Percentiles rank a stretch among this genome's conserved stretches.
Evolutionary conservation across 2,329 filamentous ascomycete genomes (phyloP).

Genomic region (Aspergillus sp.): DNA sequence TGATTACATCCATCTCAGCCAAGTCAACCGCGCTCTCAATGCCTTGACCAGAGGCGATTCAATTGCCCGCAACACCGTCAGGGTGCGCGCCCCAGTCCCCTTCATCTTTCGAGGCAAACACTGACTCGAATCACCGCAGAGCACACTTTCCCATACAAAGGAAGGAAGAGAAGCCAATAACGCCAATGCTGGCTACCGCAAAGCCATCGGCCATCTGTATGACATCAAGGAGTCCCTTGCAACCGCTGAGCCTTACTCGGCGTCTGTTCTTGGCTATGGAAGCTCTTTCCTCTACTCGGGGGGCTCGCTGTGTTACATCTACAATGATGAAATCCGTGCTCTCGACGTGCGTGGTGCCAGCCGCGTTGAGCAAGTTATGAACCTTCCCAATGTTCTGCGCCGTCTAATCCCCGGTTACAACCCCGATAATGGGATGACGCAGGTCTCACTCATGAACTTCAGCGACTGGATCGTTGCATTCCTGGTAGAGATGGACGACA

Average conservation of each 20-base stretch:
- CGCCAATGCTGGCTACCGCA: slow-evolving; percentile 47
- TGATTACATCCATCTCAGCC: slow-evolving; percentile 58
- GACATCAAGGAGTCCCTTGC: slow-evolving; percentile 62
- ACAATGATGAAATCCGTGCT: slow-evolving; percentile 55
- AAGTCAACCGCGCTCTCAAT: slow-evolving; percentile 53
- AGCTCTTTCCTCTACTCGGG: slow-evolving; percentile 63
- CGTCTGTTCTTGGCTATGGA: slow-evolving; percentile 59
- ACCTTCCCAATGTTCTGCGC: slow-evolving; percentile 48
- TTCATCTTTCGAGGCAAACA: neutral
- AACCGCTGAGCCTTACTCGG: slow-evolving; percentile 61
- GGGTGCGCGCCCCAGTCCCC: slow-evolving; percentile 45
- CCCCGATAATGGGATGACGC: slow-evolving; percentile 38
- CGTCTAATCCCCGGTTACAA: slow-evolving; percentile 35
- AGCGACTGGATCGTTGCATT: slow-evolving; percentile 59
- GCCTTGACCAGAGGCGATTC: slow-evolving; percentile 54
- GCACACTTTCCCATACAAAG: slow-evolving; percentile 41
- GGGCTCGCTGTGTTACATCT: slow-evolving; percentile 65
- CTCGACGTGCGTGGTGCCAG: slow-evolving; percentile 56
- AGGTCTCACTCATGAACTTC: slow-evolving; percentile 58
- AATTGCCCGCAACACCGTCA: slow-evolving; percentile 58
- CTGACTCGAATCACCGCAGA: slow-evolving; percentile 33
- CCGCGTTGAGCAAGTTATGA: slow-evolving; percentile 55
- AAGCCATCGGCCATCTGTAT: slow-evolving; percentile 59
- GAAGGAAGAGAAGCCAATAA: slow-evolving; percentile 44
- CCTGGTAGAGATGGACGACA: slow-evolving; percentile 49